phyloP scores from a whole-genome alignment of 352 stramenopile genomes.

The Phytophthora pisi region DNA sequence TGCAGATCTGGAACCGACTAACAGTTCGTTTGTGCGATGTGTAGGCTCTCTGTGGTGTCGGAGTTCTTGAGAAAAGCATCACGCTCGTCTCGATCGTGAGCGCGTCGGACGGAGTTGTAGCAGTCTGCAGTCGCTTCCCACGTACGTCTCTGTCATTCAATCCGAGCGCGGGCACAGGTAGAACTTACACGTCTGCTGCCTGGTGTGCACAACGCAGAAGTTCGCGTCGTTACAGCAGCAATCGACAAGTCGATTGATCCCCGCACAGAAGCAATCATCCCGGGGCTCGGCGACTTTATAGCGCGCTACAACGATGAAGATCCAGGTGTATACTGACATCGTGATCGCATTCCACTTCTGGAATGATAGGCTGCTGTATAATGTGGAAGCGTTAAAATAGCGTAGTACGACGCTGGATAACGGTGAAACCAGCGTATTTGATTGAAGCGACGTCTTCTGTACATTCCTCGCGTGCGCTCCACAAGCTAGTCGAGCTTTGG shows the following conservation, averaged over 20 bases:
- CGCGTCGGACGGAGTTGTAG: slow-evolving; percentile 2
- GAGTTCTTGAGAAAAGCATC: slow-evolving; percentile 4
- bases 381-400: background rate
- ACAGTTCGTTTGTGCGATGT: background rate
- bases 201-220: background rate
- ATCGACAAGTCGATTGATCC: slow-evolving; percentile 1
- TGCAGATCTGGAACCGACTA: background rate
- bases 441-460: background rate
- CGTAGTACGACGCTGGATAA: background rate
- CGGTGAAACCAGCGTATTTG: background rate
- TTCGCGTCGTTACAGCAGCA: slow-evolving; percentile 5
- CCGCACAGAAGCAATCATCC: background rate
- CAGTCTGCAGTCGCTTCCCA: slow-evolving; percentile 8
- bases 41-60: slow-evolving; percentile 4
- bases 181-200: background rate
- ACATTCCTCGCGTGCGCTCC: background rate
- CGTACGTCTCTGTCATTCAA: slow-evolving; percentile 1
- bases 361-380: background rate
- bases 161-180: background rate
- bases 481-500: background rate
- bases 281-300: slow-evolving; percentile 9
- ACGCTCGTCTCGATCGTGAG: slow-evolving; percentile 9
- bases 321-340: background rate
- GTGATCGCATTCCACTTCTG: background rate
- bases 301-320: slow-evolving; percentile 13